These are phyloP conservation scores for Pichia californica DNA, from an alignment of 805 yeast genomes.

Conservation along the genomic window DNA sequence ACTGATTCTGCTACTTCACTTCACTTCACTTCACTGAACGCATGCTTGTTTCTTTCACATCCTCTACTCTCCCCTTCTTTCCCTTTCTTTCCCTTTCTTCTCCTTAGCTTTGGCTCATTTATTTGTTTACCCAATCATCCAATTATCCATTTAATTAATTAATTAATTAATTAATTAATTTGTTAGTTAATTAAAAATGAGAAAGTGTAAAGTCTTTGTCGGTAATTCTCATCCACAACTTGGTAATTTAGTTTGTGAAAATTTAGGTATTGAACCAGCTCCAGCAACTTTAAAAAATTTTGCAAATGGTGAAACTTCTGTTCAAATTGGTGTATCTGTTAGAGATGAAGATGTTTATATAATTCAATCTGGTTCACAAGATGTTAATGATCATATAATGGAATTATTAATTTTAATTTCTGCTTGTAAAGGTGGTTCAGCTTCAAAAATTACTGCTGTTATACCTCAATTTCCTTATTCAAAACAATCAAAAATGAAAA, in stretches of 20 bases:
- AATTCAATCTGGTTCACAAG: conserved; percentile 85
- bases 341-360: conserved; percentile 96
- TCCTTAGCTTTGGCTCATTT: neutral
- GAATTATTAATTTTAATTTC: conserved; percentile 87
- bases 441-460: conserved; percentile 94
- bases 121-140: neutral
- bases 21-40: too few species aligned
- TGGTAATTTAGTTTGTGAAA: conserved; percentile 83
- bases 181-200: conserved; percentile 42
- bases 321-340: conserved; percentile 89
- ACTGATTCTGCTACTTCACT: too few species aligned
- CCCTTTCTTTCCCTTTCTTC: neutral
- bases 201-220: conserved; percentile 94
- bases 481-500: conserved; percentile 96
- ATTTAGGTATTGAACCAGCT: conserved; percentile 89
- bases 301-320: conserved; percentile 96
- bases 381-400: conserved; percentile 90
- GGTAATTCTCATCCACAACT: conserved; percentile 96
- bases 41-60: neutral
- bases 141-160: neutral
- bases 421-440: conserved; percentile 97
- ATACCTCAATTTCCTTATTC: conserved; percentile 97
- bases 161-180: neutral
- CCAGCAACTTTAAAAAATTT: conserved; percentile 88
- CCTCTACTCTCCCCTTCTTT: neutral